Percentiles rank a stretch among this genome's conserved stretches.
These are phyloP conservation scores for Diaporthe sp. DNA, from an alignment of 2,329 filamentous ascomycete species.

Conservation along the genomic window DNA sequence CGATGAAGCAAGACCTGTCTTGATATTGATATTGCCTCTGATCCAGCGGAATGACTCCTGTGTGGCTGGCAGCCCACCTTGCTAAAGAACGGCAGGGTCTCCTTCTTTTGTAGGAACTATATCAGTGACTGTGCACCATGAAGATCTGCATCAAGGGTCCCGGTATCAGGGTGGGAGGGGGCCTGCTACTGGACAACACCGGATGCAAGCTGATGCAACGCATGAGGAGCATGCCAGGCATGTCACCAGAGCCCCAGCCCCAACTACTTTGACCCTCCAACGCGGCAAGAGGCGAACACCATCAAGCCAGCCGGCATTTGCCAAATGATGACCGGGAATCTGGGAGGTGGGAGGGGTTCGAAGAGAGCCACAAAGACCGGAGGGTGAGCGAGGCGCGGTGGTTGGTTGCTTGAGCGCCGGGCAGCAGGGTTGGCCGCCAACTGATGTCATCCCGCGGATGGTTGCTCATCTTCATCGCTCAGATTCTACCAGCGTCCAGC, in stretches of 20 bases:
- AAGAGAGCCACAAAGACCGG: neutral
- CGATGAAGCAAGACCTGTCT: conserved; percentile 3
- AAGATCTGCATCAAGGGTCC: conserved; percentile 33
- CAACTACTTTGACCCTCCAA: neutral
- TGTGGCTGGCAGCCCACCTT: neutral
- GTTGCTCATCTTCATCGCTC: neutral
- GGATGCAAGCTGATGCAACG: conserved; percentile 30
- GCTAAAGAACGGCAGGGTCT: neutral
- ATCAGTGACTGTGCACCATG: neutral
- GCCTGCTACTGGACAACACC: neutral
- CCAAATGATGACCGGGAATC: neutral
- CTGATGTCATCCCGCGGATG: conserved; percentile 20
- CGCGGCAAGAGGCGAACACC: conserved; percentile 16
- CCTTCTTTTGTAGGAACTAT: conserved; percentile 32
- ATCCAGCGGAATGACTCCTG: neutral
- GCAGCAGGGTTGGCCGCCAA: neutral
- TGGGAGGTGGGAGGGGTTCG: neutral
- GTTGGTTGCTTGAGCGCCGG: conserved; percentile 18
- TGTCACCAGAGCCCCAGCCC: conserved; percentile 11
- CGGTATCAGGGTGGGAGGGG: neutral
- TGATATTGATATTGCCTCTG: neutral
- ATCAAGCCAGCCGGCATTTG: neutral
- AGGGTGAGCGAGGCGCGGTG: neutral
- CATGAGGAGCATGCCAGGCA: neutral
- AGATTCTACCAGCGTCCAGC: neutral